A percentile compares a stretch with the other conserved stretches of the same genome.
These are phyloP conservation scores for Phytophthora litchii DNA, from an alignment of 352 stramenopile genomes.

Conservation along the genomic window DNA sequence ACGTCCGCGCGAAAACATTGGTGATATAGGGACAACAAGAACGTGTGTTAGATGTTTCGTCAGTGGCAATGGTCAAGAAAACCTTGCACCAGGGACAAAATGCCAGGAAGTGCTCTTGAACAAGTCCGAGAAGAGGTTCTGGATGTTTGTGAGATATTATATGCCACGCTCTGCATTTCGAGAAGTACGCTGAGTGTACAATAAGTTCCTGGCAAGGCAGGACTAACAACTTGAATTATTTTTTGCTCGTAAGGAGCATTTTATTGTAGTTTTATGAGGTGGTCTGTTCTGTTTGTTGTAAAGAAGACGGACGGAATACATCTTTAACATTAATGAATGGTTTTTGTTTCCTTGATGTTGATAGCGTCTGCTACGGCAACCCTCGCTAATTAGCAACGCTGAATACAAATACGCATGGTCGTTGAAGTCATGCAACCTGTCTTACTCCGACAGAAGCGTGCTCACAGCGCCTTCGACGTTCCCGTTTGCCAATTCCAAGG, in stretches of 20 bases:
- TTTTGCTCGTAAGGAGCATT: too few species aligned
- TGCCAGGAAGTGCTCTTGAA: constrained; percentile 58
- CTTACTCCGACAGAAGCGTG: constrained; percentile 56
- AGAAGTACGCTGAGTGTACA: constrained; percentile 65
- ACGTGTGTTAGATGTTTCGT: constrained; percentile 70
- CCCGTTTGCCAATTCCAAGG: constrained; percentile 50
- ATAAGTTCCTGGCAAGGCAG: constrained; percentile 61
- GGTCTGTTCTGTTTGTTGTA: too few species aligned
- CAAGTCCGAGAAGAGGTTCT: too few species aligned
- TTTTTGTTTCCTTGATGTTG: not conserved
- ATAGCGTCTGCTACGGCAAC: not conserved
- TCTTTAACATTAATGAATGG: not conserved
- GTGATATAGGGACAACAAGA: constrained; percentile 81
- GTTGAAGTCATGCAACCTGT: not conserved
- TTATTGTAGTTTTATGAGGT: too few species aligned
- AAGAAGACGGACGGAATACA: too few species aligned
- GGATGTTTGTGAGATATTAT: too few species aligned
- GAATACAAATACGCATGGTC: constrained; percentile 22
- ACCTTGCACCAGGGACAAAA: constrained; percentile 40
- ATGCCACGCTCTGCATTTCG: constrained; percentile 74
- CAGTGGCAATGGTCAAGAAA: constrained; percentile 60
- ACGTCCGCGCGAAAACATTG: constrained; percentile 59
- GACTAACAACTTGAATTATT: too few species aligned
- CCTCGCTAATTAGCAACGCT: constrained; percentile 2
- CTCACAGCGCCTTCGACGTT: constrained; percentile 58